Evolutionary conservation across 176 grass and related monocot species (phyloP).

Genomic region (Eleusine indica): DNA sequence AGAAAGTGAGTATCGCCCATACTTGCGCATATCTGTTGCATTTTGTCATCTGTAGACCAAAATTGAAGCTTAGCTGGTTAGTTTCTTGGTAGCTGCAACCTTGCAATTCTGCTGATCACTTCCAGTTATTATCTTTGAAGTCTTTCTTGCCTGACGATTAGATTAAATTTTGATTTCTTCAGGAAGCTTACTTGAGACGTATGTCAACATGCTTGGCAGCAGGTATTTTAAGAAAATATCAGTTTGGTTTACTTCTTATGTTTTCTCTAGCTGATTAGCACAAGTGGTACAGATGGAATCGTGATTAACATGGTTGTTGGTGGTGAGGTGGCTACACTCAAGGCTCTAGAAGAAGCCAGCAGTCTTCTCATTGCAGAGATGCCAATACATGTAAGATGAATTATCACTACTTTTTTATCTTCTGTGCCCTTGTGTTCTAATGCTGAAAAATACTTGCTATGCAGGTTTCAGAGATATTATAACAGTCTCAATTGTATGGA

Average conservation of each 20-base stretch:
- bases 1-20: conserved; percentile 55
- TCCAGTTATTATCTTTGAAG: background rate
- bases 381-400: conserved; percentile 86
- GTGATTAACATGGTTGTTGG: conserved; percentile 98
- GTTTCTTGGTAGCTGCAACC: background rate
- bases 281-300: conserved; percentile 68
- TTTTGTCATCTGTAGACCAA: background rate
- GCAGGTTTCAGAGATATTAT: conserved; percentile 95
- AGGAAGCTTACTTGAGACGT: conserved; percentile 87
- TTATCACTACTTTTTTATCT: conserved; percentile 3
- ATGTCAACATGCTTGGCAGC: conserved; percentile 84
- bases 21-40: background rate
- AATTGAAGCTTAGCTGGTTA: background rate
- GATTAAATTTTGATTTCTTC: conserved; percentile 11
- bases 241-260: background rate
- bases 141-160: conserved; percentile 6
- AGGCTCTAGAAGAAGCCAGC: conserved; percentile 79
- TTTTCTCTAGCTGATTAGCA: conserved; percentile 20
- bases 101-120: background rate
- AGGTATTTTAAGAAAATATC: conserved; percentile 44
- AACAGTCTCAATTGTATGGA: background rate
- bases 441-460: conserved; percentile 19
- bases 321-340: conserved; percentile 77
- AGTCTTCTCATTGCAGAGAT: conserved; percentile 84
- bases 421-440: conserved; percentile 25